phyloP scores from a whole-genome alignment of 495 filamentous ascomycete genomes.

The Pseudomonodictys pantanalensis region DNA sequence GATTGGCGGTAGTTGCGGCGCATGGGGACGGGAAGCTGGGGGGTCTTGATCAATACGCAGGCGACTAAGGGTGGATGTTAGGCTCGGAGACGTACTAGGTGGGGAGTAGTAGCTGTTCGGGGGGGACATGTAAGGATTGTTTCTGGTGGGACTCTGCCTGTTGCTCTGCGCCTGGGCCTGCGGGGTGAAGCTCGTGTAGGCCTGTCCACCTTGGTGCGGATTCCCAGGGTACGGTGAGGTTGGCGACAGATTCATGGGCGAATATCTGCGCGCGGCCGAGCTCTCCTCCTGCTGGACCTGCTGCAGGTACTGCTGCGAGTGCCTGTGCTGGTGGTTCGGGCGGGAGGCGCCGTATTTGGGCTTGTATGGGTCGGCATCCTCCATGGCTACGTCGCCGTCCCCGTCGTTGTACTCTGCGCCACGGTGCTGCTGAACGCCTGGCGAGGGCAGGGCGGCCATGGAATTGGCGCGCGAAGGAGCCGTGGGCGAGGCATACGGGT shows the following conservation, averaged over 20 bases:
- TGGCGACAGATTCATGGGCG: constrained; percentile 83
- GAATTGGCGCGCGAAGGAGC: constrained; percentile 38
- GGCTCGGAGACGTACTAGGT: constrained; percentile 48
- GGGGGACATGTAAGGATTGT: constrained; percentile 57
- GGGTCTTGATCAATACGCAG: constrained; percentile 42
- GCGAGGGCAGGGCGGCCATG: constrained; percentile 36
- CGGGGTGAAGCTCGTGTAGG: constrained; percentile 48
- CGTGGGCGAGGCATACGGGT: constrained; percentile 35
- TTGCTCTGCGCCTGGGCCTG: constrained; percentile 39
- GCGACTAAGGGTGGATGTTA: constrained; percentile 42
- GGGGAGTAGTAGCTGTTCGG: constrained; percentile 65
- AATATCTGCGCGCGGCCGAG: constrained; percentile 84
- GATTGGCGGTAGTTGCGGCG: constrained; percentile 64
- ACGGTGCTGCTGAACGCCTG: constrained; percentile 28
- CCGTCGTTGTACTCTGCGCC: constrained; percentile 53
- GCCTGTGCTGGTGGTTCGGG: constrained; percentile 60
- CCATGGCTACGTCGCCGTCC: constrained; percentile 88
- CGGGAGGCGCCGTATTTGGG: constrained; percentile 72
- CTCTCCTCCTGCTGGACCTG: constrained; percentile 74
- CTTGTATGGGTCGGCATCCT: constrained; percentile 82
- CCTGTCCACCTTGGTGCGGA: constrained; percentile 54
- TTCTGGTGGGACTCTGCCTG: constrained; percentile 59
- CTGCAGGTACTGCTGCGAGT: constrained; percentile 62
- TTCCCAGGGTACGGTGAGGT: constrained; percentile 57
- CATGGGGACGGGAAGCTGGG: constrained; percentile 36